Percentiles rank a stretch among this genome's conserved stretches.
These are phyloP conservation scores for Bassia scoparia DNA, from an alignment of 148 eudicot genomes.

Conservation along the genomic window DNA sequence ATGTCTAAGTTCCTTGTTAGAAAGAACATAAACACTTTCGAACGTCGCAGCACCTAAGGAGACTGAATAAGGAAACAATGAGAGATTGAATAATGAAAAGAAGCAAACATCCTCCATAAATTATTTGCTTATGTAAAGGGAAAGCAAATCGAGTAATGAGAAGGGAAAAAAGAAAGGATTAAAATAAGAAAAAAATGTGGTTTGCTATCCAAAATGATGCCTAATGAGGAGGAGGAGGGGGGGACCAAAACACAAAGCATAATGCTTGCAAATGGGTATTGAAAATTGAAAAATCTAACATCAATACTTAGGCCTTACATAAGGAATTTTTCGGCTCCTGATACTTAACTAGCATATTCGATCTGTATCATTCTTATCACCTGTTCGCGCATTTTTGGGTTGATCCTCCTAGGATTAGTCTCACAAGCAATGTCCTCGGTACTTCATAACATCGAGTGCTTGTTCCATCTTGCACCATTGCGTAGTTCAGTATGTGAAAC, in stretches of 20 bases:
- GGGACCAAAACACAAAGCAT: constrained; percentile 9
- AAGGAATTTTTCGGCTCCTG: constrained; percentile 16
- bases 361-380: neutral
- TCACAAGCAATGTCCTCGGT: neutral
- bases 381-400: neutral
- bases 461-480: neutral
- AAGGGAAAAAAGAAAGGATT: neutral
- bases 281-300: neutral
- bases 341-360: neutral
- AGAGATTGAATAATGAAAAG: neutral
- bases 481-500: neutral
- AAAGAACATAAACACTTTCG: neutral
- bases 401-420: neutral
- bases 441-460: neutral
- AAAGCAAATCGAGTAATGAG: neutral
- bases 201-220: neutral
- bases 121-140: constrained; percentile 8
- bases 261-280: constrained; percentile 7
- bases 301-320: constrained; percentile 13
- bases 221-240: neutral
- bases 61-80: neutral
- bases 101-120: neutral
- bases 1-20: too few relatives aligned
- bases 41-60: constrained; percentile 36
- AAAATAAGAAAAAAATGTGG: neutral